These are phyloP conservation scores for Cutaneotrichosporon arboriforme DNA, from an alignment of 1,284 basidiomycete genomes.

Conservation along the genomic window DNA sequence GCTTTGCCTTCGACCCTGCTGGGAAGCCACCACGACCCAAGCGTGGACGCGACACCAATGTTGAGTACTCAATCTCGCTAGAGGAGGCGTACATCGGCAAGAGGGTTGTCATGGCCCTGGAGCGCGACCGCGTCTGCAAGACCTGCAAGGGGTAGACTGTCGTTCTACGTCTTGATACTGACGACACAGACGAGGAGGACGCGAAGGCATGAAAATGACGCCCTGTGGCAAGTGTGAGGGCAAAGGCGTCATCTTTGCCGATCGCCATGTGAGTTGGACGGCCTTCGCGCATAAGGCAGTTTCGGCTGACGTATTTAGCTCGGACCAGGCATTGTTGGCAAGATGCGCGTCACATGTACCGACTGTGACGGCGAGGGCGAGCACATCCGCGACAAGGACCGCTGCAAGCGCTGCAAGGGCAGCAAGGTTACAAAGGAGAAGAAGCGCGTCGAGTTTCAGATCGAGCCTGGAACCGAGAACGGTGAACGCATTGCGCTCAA, in stretches of 20 bases:
- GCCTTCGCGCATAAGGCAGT: too few relatives aligned
- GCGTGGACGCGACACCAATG: constrained; percentile 62
- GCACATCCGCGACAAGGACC: constrained; percentile 83
- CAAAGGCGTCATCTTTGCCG: constrained; percentile 49
- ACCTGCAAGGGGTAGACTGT: constrained; percentile 66
- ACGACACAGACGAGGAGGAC: constrained; percentile 15
- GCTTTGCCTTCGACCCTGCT: constrained; percentile 31
- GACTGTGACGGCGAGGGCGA: constrained; percentile 76
- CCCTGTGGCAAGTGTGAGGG: constrained; percentile 78
- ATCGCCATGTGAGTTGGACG: constrained; percentile 44
- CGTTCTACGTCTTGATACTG: neutral
- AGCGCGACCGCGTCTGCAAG: constrained; percentile 74
- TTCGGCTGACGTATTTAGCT: too few relatives aligned
- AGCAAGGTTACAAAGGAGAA: constrained; percentile 78
- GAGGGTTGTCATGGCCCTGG: constrained; percentile 79
- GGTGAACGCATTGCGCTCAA: constrained; percentile 77
- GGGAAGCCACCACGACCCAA: constrained; percentile 47
- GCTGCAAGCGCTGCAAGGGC: constrained; percentile 95
- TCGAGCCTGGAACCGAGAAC: constrained; percentile 84
- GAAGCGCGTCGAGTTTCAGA: constrained; percentile 74
- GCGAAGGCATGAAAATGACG: constrained; percentile 64
- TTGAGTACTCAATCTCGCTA: constrained; percentile 78
- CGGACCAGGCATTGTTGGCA: constrained; percentile 48
- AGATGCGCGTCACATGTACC: constrained; percentile 57
- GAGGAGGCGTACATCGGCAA: constrained; percentile 93